Base-by-base conservation (phyloP, 2,329 filamentous ascomycete species). In the Mycosphaerelloides madeirae region DNA sequence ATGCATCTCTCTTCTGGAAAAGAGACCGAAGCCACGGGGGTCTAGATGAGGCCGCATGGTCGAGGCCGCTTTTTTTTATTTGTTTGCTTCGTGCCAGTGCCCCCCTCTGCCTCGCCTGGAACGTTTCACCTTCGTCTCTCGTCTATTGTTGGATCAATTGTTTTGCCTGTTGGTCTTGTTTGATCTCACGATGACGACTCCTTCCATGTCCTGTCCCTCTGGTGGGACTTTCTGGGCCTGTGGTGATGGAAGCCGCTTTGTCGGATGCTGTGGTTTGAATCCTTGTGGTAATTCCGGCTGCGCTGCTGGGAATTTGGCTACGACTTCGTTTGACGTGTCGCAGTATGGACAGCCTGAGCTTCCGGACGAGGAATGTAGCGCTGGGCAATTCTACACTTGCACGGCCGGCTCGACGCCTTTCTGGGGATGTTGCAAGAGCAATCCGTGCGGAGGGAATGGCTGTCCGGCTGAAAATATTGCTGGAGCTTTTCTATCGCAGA, bases 361-460 rank as follows among this genome's bases (percentile, higher is more conserved):
- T 13, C 16, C 43, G 12, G 46, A 42, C 14, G 31, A 49, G 28
- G 18, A 49, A 25, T 49, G 46, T 31, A 34, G 20, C 14, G 28
- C 18, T 20, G 38, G 38, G 12, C 38, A 25, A 12, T 49, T 49
- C 46, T 46, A 35, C 11, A 49, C 43, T 19, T 43, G 46, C 28
- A 15, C n/a, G 11, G 31, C 14, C 3, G 38, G 19, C n/a, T 19
- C 5, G 16, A 37, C 42, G 20, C 37, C 46, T 12, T 49, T 49
- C 32, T 38, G 42, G 46, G 42, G 46, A 3, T 49, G 46, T 18
- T 49, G 46, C 37, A 33, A 45, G n/a, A 34, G 12, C 13, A 34
- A 42, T 29, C 46, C 43, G 19, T 49, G 46, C 20, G 13, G 14
- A 15, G 14, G 13, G 20, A 35, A 28, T 28, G 29, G 29, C 6